Evolutionary conservation across 768 basidiomycete species (phyloP).

Genomic region (Psilocybe subaeruginosa): DNA sequence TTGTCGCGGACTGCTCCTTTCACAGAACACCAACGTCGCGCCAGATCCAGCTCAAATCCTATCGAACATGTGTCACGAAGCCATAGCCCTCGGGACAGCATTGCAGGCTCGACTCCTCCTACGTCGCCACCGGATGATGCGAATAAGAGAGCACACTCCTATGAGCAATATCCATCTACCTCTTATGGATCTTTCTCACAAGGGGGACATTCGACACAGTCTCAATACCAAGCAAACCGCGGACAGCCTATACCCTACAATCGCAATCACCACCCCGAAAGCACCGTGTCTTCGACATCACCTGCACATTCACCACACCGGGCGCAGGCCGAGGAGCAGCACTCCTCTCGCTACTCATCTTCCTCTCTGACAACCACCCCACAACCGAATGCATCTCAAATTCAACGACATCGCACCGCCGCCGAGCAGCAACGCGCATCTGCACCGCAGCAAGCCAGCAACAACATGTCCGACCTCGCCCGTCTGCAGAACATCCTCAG

Average conservation of each 20-base stretch:
- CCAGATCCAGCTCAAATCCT: constrained; percentile 34
- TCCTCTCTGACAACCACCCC: not conserved
- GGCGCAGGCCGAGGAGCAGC: not conserved
- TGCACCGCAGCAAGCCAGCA: constrained; percentile 24
- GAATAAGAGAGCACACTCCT: not conserved
- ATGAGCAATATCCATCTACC: not conserved
- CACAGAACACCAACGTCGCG: constrained; percentile 23
- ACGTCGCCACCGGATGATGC: not conserved
- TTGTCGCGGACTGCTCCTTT: constrained; percentile 25
- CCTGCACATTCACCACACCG: not conserved
- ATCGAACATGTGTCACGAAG: constrained; percentile 18
- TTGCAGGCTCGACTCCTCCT: constrained; percentile 21
- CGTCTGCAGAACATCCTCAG: constrained; percentile 50
- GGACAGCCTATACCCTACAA: not conserved
- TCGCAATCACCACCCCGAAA: not conserved
- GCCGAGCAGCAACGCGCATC: not conserved
- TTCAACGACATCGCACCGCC: constrained; percentile 4
- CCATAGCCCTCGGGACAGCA: constrained; percentile 20
- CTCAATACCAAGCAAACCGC: not conserved
- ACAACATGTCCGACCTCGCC: constrained; percentile 30
- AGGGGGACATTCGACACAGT: not conserved
- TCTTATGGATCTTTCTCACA: too few species aligned
- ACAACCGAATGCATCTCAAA: not conserved
- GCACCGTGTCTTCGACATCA: not conserved
- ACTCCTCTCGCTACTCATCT: not conserved